Evolutionary conservation across 768 basidiomycete genomes (phyloP).

Genomic region (Boletellus ananas): DNA sequence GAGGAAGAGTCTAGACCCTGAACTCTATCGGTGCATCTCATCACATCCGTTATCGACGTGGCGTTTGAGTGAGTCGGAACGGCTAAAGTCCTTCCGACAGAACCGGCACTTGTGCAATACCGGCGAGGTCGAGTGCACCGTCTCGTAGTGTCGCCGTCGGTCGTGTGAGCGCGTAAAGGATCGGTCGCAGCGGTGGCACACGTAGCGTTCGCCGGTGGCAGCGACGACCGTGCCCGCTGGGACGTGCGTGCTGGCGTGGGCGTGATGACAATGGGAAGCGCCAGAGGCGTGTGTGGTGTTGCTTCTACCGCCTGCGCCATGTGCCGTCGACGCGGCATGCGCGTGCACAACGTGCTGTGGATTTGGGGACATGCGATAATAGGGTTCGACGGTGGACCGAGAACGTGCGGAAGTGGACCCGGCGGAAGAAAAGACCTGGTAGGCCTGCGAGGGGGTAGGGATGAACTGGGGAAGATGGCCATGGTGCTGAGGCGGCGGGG

Average conservation of each 20-base stretch:
- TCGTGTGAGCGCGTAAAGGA: constrained; percentile 81
- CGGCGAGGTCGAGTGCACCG: constrained; percentile 63
- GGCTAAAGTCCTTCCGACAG: constrained; percentile 77
- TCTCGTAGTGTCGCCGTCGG: constrained; percentile 77
- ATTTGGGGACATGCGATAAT: constrained; percentile 39
- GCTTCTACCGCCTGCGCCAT: constrained; percentile 16
- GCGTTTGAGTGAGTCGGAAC: constrained; percentile 75
- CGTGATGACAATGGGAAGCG: constrained; percentile 3
- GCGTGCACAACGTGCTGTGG: constrained; percentile 30
- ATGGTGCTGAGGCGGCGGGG: constrained; percentile 18
- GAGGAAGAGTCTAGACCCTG: background rate
- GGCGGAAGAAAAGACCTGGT: constrained; percentile 33
- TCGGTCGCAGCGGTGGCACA: constrained; percentile 72
- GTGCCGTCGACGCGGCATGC: constrained; percentile 9
- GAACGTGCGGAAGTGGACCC: constrained; percentile 23
- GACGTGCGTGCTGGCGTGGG: constrained; percentile 9
- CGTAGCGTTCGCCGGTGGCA: constrained; percentile 54
- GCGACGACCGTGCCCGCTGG: constrained; percentile 6
- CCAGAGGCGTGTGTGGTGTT: constrained; percentile 4
- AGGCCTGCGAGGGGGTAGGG: constrained; percentile 47
- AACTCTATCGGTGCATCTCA: constrained; percentile 45
- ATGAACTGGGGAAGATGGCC: constrained; percentile 35
- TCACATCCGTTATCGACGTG: constrained; percentile 81
- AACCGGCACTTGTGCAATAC: constrained; percentile 65
- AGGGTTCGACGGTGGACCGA: constrained; percentile 34